A percentile compares a stretch with the other conserved stretches of the same genome.
phyloP scores from a whole-genome alignment of 768 basidiomycete genomes.

The Pleurotus sapidus region DNA sequence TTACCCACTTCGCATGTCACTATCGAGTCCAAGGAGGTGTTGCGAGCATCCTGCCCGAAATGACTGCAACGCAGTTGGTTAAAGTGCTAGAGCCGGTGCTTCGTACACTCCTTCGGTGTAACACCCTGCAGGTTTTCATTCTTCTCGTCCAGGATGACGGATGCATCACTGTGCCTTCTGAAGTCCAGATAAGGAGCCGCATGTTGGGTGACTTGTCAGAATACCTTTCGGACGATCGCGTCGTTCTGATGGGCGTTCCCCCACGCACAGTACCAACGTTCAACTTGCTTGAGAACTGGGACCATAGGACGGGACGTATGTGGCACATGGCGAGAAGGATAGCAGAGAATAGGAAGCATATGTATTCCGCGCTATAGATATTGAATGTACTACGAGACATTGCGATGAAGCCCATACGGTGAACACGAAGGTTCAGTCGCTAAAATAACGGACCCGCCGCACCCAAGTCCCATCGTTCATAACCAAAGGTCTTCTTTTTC shows the following conservation, averaged over 20 bases:
- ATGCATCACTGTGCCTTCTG: not conserved
- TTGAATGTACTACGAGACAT: conserved; percentile 85
- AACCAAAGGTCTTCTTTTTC: conserved; percentile 34
- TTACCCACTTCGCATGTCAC: conserved; percentile 5
- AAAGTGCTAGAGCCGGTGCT: not conserved
- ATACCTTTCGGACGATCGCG: not conserved
- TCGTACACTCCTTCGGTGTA: not conserved
- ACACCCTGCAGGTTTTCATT: not conserved
- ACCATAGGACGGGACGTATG: not conserved
- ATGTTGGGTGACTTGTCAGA: not conserved
- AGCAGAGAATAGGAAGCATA: not conserved
- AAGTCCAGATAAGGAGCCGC: not conserved
- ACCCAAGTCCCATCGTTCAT: conserved; percentile 83
- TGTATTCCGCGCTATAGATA: conserved; percentile 2
- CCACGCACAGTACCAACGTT: not conserved
- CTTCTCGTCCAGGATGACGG: conserved; percentile 4
- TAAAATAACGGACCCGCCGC: conserved; percentile 49
- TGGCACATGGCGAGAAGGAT: not conserved
- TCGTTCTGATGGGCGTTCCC: not conserved
- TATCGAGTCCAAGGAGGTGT: not conserved
- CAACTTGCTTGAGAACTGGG: not conserved
- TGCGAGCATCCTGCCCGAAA: not conserved
- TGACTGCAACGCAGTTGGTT: not conserved
- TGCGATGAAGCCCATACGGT: conserved; percentile 73
- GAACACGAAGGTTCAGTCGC: conserved; percentile 62